Conservation (phyloP, 176 grass and related monocot species). For the Aegilops bicornis region DNA sequence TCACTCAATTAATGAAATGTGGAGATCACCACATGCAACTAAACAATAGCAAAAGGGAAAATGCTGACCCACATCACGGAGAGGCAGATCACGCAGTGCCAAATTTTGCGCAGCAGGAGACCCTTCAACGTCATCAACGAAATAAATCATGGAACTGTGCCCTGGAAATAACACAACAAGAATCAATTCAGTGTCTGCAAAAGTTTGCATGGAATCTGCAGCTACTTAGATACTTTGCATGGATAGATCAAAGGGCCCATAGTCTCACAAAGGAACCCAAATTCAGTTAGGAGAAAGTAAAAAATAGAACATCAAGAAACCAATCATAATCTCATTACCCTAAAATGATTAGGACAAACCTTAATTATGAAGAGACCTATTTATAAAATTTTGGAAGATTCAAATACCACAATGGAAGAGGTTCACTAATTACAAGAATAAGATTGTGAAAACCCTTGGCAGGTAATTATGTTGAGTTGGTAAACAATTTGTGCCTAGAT, state of each 20-base stretch:
- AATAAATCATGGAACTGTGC: slow-evolving; percentile 98
- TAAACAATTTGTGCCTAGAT: background rate
- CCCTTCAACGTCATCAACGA: slow-evolving; percentile 84
- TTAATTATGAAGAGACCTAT: background rate
- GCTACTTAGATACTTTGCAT: background rate
- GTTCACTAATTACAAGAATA: background rate
- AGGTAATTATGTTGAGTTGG: background rate
- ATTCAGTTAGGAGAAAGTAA: background rate
- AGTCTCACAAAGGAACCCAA: background rate
- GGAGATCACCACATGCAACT: slow-evolving; percentile 30
- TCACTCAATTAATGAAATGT: slow-evolving; percentile 34
- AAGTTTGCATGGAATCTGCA: background rate
- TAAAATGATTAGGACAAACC: background rate
- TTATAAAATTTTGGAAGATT: background rate
- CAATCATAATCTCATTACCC: background rate
- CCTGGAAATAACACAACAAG: slow-evolving; percentile 45
- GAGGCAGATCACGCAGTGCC: slow-evolving; percentile 84
- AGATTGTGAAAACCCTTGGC: background rate
- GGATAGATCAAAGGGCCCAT: background rate
- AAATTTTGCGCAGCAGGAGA: slow-evolving; percentile 85
- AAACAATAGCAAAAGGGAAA: slow-evolving; percentile 69
- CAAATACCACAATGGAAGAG: background rate
- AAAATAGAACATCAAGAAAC: background rate
- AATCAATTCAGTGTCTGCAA: background rate
- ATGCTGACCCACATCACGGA: slow-evolving; percentile 99